Evolutionary conservation across 257 asterid species (phyloP).

Genomic region (Solanum bulbocastanum): DNA sequence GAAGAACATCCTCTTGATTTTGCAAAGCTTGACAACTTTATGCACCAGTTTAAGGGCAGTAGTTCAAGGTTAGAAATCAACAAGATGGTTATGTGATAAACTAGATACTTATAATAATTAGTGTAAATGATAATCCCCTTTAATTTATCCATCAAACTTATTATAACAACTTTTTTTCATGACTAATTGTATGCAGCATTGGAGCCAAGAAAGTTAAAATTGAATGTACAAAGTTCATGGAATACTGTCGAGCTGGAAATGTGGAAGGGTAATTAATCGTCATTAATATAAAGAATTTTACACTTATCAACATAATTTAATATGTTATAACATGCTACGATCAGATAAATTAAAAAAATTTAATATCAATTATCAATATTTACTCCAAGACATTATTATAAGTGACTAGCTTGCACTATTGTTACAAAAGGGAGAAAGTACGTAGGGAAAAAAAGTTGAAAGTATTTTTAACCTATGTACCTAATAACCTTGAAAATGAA

Average conservation of each 20-base stretch:
- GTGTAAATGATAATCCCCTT: neutral
- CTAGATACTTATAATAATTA: neutral
- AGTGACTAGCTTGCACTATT: neutral
- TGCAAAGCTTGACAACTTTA: constrained; percentile 40
- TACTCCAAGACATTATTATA: neutral
- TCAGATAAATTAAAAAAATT: no score
- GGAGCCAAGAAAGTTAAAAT: constrained; percentile 66
- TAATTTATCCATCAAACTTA: neutral
- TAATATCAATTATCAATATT: neutral
- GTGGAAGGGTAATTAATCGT: constrained; percentile 50
- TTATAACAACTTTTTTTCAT: neutral
- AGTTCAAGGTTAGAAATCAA: constrained; percentile 48
- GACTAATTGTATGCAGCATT: constrained; percentile 39
- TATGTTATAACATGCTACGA: neutral
- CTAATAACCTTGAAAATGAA: neutral
- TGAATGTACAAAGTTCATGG: constrained; percentile 62
- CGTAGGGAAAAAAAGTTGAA: neutral
- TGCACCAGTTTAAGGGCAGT: constrained; percentile 78
- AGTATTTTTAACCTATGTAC: no score
- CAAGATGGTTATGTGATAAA: neutral
- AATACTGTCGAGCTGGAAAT: constrained; percentile 48
- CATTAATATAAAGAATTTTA: neutral
- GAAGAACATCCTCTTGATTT: constrained; percentile 24
- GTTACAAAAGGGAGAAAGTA: neutral
- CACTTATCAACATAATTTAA: neutral